Evolutionary conservation across 495 filamentous ascomycete genomes (phyloP).

Genomic region (Parathielavia hyrcaniae): DNA sequence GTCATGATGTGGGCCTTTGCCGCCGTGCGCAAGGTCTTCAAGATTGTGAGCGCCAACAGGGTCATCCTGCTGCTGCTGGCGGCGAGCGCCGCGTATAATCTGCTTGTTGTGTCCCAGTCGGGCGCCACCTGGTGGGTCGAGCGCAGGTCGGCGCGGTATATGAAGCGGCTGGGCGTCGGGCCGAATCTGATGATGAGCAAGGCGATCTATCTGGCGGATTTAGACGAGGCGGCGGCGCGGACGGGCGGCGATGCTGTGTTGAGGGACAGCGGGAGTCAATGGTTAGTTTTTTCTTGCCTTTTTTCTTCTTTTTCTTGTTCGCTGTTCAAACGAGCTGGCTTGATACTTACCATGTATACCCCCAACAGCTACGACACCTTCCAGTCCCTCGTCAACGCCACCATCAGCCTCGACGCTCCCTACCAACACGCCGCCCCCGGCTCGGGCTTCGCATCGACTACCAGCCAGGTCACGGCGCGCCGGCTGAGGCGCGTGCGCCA

Average conservation of each 20-base stretch:
- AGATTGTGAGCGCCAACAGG: conserved; percentile 65
- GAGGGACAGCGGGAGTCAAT: conserved; percentile 38
- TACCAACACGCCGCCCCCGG: conserved; percentile 29
- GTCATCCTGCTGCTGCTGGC: conserved; percentile 63
- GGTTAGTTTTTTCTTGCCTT: conserved; percentile 25
- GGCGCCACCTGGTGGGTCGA: conserved; percentile 78
- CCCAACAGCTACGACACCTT: conserved; percentile 49
- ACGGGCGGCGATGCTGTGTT: conserved; percentile 24
- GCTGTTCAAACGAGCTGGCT: not conserved
- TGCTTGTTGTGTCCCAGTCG: conserved; percentile 61
- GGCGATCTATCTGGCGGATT: conserved; percentile 73
- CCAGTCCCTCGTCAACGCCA: conserved; percentile 47
- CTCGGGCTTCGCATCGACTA: conserved; percentile 36
- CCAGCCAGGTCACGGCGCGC: conserved; percentile 54
- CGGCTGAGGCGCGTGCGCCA: conserved; percentile 72
- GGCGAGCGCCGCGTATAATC: conserved; percentile 62
- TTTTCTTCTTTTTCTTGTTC: not conserved
- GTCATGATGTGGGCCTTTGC: conserved; percentile 69
- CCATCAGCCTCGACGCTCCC: conserved; percentile 47
- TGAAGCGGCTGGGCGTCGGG: conserved; percentile 70
- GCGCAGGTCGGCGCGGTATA: conserved; percentile 68
- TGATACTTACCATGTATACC: not conserved
- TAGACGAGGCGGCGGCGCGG: conserved; percentile 60
- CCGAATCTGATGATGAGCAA: conserved; percentile 76
- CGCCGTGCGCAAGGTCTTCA: conserved; percentile 56